Conservation (phyloP, 257 asterid genomes). For the Agastache rugosa region DNA sequence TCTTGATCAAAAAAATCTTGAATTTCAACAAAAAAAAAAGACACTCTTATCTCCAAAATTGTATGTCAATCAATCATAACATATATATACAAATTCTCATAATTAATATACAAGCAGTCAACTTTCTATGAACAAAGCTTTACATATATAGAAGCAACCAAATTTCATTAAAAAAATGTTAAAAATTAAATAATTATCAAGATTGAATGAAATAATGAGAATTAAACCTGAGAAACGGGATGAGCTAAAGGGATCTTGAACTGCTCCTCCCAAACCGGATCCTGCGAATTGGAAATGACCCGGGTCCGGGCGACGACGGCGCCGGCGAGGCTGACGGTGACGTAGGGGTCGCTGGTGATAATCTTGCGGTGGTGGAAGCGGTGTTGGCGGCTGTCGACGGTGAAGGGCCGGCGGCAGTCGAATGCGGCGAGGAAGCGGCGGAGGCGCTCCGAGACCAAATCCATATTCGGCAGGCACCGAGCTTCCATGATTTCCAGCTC, state of each 20-base stretch:
- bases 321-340: constrained; percentile 76
- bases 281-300: constrained; percentile 75
- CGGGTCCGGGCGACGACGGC: constrained; percentile 89
- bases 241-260: constrained; percentile 84
- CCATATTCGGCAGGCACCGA: constrained; percentile 89
- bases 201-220: not conserved
- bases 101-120: not conserved
- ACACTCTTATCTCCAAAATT: not conserved
- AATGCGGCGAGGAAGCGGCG: constrained; percentile 76
- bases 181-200: not conserved
- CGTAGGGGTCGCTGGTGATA: constrained; percentile 95
- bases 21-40: not conserved
- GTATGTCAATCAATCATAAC: not conserved
- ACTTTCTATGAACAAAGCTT: not conserved
- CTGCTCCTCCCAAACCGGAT: constrained; percentile 87
- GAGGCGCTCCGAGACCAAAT: constrained; percentile 74
- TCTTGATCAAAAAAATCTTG: not conserved
- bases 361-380: constrained; percentile 55
- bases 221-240: constrained; percentile 63
- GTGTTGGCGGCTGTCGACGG: not conserved
- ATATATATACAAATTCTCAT: not conserved
- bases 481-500: constrained; percentile 83
- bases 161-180: not conserved
- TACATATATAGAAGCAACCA: not conserved
- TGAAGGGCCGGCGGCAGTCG: constrained; percentile 62